These are phyloP conservation scores for Phyllosticta citribraziliensis DNA, from an alignment of 2,329 filamentous ascomycete species.

Conservation along the genomic window DNA sequence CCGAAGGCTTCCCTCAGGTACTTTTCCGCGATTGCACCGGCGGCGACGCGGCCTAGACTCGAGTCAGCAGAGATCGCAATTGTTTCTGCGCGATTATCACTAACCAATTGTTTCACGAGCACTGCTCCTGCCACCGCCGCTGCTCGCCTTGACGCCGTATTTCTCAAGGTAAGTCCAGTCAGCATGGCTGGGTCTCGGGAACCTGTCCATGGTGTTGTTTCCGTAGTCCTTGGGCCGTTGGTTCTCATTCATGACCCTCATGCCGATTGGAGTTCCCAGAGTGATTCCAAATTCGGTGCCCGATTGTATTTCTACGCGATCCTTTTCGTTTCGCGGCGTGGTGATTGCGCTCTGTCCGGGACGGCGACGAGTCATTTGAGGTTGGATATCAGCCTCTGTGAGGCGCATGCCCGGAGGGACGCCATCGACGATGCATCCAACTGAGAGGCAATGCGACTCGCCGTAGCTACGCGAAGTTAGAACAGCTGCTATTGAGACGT, in stretches of 20 bases:
- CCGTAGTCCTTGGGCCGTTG: constrained; percentile 89
- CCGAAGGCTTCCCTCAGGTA: constrained; percentile 73
- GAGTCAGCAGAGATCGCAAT: neutral
- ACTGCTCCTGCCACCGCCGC: constrained; percentile 79
- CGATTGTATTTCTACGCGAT: constrained; percentile 83
- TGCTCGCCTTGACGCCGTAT: constrained; percentile 87
- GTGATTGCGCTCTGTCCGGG: constrained; percentile 86
- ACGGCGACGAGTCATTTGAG: constrained; percentile 81
- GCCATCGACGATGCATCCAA: constrained; percentile 92
- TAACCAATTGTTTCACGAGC: constrained; percentile 88
- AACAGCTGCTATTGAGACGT: neutral
- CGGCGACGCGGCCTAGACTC: constrained; percentile 64
- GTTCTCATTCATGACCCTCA: constrained; percentile 85
- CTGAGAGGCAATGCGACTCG: constrained; percentile 83
- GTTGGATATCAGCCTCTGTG: constrained; percentile 81
- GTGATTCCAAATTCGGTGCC: constrained; percentile 86
- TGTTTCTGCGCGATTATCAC: constrained; percentile 1
- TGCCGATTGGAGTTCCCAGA: constrained; percentile 79
- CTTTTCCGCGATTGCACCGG: constrained; percentile 87
- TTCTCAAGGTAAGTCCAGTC: constrained; percentile 97
- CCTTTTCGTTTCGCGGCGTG: constrained; percentile 87
- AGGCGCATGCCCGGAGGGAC: constrained; percentile 80
- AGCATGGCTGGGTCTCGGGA: constrained; percentile 84
- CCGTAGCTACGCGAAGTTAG: constrained; percentile 48
- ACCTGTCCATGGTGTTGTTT: constrained; percentile 78